A percentile compares a stretch with the other conserved stretches of the same genome.
Evolutionary conservation across 2,329 filamentous ascomycete genomes (phyloP).

Genomic region (Sclerotinia glacialis): DNA sequence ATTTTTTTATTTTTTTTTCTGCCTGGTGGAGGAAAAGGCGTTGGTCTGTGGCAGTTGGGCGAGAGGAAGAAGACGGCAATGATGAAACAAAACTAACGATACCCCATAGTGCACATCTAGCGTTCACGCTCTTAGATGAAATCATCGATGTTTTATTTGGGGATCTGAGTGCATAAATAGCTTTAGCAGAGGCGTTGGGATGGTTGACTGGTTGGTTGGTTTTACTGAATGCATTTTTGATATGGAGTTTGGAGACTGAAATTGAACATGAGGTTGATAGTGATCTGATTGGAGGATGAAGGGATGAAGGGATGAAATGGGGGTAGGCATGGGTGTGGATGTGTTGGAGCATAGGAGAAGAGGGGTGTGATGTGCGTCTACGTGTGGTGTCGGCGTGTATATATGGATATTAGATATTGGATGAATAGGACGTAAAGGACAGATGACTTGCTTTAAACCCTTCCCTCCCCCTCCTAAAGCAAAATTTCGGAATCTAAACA

Average conservation of each 20-base stretch:
- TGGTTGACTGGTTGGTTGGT: slow-evolving; percentile 3
- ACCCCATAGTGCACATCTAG: slow-evolving; percentile 41
- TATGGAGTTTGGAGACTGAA: slow-evolving; percentile 3
- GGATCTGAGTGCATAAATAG: slow-evolving; percentile 32
- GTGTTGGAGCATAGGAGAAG: not conserved
- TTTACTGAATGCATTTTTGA: not conserved
- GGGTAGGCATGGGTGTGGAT: too few relatives aligned
- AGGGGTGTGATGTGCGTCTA: not conserved
- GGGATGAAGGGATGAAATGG: not conserved
- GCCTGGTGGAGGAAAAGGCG: not conserved
- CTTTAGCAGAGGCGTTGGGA: slow-evolving; percentile 35
- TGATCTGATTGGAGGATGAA: not conserved
- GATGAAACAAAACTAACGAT: not conserved
- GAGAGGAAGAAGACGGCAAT: not conserved
- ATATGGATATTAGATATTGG: not conserved
- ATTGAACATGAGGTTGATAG: not conserved
- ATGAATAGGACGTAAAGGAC: not conserved
- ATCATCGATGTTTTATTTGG: slow-evolving; percentile 40
- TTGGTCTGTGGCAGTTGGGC: not conserved
- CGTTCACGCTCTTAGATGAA: slow-evolving; percentile 41
- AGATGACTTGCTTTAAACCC: not conserved
- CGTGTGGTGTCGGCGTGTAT: not conserved
- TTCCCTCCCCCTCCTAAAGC: too few relatives aligned
- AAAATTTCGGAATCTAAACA: too few relatives aligned
- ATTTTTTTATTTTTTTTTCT: not conserved